Evolutionary conservation across 1,284 basidiomycete genomes (phyloP).

Genomic region (Melampsora larici-populina): DNA sequence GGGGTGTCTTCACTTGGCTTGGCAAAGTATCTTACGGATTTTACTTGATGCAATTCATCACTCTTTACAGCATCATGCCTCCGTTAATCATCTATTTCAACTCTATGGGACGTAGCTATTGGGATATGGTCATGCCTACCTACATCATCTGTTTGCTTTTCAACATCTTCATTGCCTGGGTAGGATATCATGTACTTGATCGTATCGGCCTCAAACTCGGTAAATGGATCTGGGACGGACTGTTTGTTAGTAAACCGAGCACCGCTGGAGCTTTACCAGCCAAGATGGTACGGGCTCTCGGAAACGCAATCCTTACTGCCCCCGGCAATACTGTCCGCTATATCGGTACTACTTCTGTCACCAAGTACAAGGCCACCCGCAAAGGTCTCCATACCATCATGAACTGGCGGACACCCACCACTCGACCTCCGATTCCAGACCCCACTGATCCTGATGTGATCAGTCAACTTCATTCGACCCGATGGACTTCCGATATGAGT

Average conservation of each 20-base stretch:
- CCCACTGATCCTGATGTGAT: conserved; percentile 53
- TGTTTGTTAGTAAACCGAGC: conserved; percentile 54
- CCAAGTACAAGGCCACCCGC: conserved; percentile 42
- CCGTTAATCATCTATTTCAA: conserved; percentile 53
- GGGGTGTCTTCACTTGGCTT: conserved; percentile 54
- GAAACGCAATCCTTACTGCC: conserved; percentile 47
- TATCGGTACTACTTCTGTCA: conserved; percentile 38
- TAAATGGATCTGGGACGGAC: conserved; percentile 55
- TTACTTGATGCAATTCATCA: conserved; percentile 56
- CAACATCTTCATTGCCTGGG: conserved; percentile 55
- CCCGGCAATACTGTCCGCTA: conserved; percentile 46
- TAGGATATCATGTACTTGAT: conserved; percentile 54
- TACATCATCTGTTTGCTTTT: conserved; percentile 54
- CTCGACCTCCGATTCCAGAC: conserved; percentile 49
- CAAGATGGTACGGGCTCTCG: conserved; percentile 48
- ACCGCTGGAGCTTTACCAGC: conserved; percentile 49
- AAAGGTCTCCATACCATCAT: conserved; percentile 47
- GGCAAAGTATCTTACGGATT: conserved; percentile 56
- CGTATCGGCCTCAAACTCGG: conserved; percentile 53
- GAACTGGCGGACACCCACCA: conserved; percentile 52
- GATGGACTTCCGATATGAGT: conserved; percentile 54
- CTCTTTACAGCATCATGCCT: conserved; percentile 55
- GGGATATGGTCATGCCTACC: conserved; percentile 54
- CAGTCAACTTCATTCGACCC: conserved; percentile 54
- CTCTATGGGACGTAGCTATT: conserved; percentile 52